phyloP scores from a whole-genome alignment of 208 protist species.

The Wallacemonas sp. region DNA sequence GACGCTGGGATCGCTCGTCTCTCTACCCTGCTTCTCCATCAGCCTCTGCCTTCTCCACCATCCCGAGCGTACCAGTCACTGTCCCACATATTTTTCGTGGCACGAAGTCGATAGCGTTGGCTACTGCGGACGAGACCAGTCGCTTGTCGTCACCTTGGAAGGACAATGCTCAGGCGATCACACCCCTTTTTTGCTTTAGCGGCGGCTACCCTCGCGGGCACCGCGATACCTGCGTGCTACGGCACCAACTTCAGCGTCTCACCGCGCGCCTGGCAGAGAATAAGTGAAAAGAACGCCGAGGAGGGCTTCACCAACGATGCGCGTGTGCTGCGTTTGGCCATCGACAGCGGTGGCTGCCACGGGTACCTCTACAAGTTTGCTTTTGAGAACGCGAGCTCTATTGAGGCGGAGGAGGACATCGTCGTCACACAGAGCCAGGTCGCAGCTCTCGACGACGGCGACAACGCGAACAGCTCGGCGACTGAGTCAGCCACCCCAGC shows the following conservation, averaged over 20 bases:
- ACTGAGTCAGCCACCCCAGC: constrained; percentile 27
- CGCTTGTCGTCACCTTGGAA: too few species aligned
- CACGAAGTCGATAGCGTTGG: too few species aligned
- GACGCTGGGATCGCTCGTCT: too few species aligned
- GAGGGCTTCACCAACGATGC: constrained; percentile 75
- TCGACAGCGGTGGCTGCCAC: constrained; percentile 89
- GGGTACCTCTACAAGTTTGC: constrained; percentile 89
- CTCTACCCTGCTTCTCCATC: too few species aligned
- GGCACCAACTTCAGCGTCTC: constrained; percentile 74
- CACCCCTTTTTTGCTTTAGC: background rate
- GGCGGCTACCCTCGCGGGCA: background rate
- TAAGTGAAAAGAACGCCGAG: constrained; percentile 67
- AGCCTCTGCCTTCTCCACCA: too few species aligned
- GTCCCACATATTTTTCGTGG: too few species aligned
- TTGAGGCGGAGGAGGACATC: constrained; percentile 70
- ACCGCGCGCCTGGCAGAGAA: constrained; percentile 64
- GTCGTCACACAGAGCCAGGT: constrained; percentile 59
- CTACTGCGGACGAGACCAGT: too few species aligned
- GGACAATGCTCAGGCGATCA: constrained; percentile 1
- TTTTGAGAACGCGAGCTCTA: constrained; percentile 45
- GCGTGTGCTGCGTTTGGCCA: constrained; percentile 73
- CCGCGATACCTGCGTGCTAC: constrained; percentile 51
- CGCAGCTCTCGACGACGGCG: constrained; percentile 16
- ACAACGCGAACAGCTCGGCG: background rate
- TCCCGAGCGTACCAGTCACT: too few species aligned